Evolutionary conservation across 495 filamentous ascomycete species (phyloP).

Genomic region (Echria macrotheca): DNA sequence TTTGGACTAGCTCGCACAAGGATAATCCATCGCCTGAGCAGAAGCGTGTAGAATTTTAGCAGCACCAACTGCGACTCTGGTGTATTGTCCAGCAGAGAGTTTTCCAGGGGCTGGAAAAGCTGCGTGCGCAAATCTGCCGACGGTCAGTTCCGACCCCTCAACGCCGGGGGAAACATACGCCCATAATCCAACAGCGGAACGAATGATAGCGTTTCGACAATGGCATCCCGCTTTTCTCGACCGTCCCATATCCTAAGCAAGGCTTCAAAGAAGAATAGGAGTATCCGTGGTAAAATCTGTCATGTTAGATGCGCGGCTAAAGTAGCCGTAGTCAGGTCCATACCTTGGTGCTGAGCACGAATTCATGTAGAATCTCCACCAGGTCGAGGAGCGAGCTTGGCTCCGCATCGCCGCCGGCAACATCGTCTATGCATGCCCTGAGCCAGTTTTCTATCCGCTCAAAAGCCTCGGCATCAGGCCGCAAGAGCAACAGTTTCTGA

Average conservation of each 20-base stretch:
- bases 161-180: constrained; percentile 28
- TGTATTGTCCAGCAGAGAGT: constrained; percentile 47
- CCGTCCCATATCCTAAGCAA: constrained; percentile 70
- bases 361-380: constrained; percentile 53
- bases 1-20: constrained; percentile 28
- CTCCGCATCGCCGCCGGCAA: constrained; percentile 48
- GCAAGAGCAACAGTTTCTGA: constrained; percentile 67
- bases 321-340: neutral
- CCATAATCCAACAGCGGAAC: constrained; percentile 56
- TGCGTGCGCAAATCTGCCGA: constrained; percentile 44
- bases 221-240: constrained; percentile 46
- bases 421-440: constrained; percentile 52
- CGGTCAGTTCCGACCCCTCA: constrained; percentile 6
- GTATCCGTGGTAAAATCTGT: constrained; percentile 56
- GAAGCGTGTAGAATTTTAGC: constrained; percentile 63
- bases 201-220: constrained; percentile 63
- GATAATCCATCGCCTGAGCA: constrained; percentile 66
- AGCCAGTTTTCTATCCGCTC: constrained; percentile 64
- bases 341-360: constrained; percentile 62
- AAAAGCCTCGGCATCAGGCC: constrained; percentile 51
- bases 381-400: constrained; percentile 48
- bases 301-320: constrained; percentile 3
- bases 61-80: constrained; percentile 48
- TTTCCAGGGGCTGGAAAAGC: constrained; percentile 55
- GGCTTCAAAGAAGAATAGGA: constrained; percentile 55